Evolutionary conservation across 1,284 basidiomycete genomes (phyloP).

Genomic region (Testicularia cyperi): DNA sequence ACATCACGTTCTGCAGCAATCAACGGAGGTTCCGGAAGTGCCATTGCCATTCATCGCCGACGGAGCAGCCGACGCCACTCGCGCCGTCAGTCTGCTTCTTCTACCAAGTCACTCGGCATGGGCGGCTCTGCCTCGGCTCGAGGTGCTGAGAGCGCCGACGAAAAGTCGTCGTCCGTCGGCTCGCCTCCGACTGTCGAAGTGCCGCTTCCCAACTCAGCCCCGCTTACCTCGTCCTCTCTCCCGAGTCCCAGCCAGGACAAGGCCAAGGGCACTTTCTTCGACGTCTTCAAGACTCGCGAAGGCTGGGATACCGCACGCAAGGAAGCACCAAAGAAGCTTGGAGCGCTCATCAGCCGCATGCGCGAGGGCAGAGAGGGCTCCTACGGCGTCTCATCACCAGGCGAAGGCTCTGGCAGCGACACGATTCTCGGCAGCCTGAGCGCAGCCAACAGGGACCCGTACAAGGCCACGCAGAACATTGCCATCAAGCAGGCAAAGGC

Average conservation of each 20-base stretch:
- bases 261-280: conserved; percentile 40
- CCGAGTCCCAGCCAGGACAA: conserved; percentile 22
- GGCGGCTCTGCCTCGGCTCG: conserved; percentile 5
- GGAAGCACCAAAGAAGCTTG: conserved; percentile 56
- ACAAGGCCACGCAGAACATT: conserved; percentile 38
- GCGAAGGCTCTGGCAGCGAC: conserved; percentile 2
- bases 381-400: conserved; percentile 1
- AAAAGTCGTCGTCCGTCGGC: conserved; percentile 16
- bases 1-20: too few relatives aligned
- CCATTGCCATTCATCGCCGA: conserved; percentile 9
- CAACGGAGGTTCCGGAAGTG: too few relatives aligned
- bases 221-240: conserved; percentile 9
- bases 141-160: conserved; percentile 17
- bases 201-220: not conserved
- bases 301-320: conserved; percentile 53
- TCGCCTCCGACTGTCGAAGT: conserved; percentile 15
- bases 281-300: conserved; percentile 50
- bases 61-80: conserved; percentile 26
- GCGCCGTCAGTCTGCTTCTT: conserved; percentile 17
- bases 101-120: conserved; percentile 12
- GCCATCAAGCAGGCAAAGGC: conserved; percentile 49
- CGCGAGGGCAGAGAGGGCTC: conserved; percentile 37
- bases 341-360: conserved; percentile 54
- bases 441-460: conserved; percentile 12
- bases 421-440: conserved; percentile 20